Base-by-base conservation (phyloP, 306 rosid genomes). In the Ziziphus jujuba region DNA sequence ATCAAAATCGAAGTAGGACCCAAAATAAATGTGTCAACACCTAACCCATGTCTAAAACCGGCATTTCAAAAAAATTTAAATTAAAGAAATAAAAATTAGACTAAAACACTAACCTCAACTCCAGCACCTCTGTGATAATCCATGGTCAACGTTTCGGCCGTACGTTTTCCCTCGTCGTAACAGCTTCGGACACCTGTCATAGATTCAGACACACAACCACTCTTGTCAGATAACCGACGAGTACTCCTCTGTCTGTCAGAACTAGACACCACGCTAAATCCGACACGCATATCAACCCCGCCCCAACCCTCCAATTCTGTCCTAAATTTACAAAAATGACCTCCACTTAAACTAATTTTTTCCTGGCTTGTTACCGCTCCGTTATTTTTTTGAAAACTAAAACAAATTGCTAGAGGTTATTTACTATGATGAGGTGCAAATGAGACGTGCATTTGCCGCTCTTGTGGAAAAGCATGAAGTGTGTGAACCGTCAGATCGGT, bases 81-180 rank as follows among this genome's bases (percentile, higher is more conserved):
- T 10, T 16, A 9, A 68, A 43, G 40, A 57, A 57, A 6, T 10
- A 23, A 54, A 54, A 0, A 61, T 3, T n/a, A 0, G 34, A 67
- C 56, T 43, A 47, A 57, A 14, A 44, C n/a, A 28, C 55, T 14
- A 22, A 90, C 99, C 92, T 88, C 91, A 0, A 90, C 99, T 0
- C 58, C 90, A 24, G 99, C 99, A 35, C 99, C 99, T 72, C 99
- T 53, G 72, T 93, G 97, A 54, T 93, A 93, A 72, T 93, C 99
- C 99, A 93, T 93, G 43, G 99, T 87, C 87, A 93, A 83, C 56
- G 99, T 93, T 80, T 93, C 99, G 0, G 99, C 99, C 71, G 99
- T 93, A 34, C 99, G 99, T 69, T 93, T 93, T 60, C 99, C 99
- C 82, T 93, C 99, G 7, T 93, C 99, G 81, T 93, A 93, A 79